Conservation (phyloP, 2,329 filamentous ascomycete genomes). For the Xylaria sp. region DNA sequence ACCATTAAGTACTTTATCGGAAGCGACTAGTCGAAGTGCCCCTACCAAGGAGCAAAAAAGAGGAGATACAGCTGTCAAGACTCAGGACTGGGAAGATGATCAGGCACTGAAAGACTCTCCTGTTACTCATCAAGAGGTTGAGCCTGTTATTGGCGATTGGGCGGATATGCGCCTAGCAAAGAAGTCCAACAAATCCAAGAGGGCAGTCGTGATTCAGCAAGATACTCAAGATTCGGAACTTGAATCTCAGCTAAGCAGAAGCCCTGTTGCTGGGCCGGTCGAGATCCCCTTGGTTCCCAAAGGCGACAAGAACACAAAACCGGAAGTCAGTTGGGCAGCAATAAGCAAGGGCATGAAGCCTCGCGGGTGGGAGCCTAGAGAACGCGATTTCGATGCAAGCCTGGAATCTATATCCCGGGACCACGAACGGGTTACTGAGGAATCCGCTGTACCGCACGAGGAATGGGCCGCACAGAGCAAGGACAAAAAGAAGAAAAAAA, state of each 20-base stretch:
- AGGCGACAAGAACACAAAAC: conserved; percentile 21
- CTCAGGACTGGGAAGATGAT: conserved; percentile 44
- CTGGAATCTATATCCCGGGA: conserved; percentile 23
- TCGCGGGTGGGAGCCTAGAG: conserved; percentile 20
- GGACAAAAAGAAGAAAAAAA: conserved; percentile 60
- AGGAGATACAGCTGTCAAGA: conserved; percentile 54
- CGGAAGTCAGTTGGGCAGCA: conserved; percentile 32
- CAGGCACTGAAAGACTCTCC: conserved; percentile 28
- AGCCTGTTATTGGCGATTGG: conserved; percentile 42
- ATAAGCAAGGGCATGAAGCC: conserved; percentile 29
- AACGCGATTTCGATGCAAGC: not conserved
- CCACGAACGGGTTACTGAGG: conserved; percentile 33
- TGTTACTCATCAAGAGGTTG: conserved; percentile 40
- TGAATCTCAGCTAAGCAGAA: conserved; percentile 1
- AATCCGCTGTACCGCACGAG: conserved; percentile 35
- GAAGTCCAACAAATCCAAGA: conserved; percentile 46
- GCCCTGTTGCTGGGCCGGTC: conserved; percentile 19
- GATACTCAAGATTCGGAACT: conserved; percentile 25
- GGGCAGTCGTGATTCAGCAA: conserved; percentile 44
- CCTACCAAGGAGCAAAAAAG: conserved; percentile 29
- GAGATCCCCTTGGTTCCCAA: conserved; percentile 35
- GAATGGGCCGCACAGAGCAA: conserved; percentile 51
- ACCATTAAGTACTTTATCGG: conserved; percentile 52
- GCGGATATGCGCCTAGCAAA: conserved; percentile 43
- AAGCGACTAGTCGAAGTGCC: not conserved